These are phyloP conservation scores for Yarrowia galli DNA, from an alignment of 1,139 yeast genomes.

Conservation along the genomic window DNA sequence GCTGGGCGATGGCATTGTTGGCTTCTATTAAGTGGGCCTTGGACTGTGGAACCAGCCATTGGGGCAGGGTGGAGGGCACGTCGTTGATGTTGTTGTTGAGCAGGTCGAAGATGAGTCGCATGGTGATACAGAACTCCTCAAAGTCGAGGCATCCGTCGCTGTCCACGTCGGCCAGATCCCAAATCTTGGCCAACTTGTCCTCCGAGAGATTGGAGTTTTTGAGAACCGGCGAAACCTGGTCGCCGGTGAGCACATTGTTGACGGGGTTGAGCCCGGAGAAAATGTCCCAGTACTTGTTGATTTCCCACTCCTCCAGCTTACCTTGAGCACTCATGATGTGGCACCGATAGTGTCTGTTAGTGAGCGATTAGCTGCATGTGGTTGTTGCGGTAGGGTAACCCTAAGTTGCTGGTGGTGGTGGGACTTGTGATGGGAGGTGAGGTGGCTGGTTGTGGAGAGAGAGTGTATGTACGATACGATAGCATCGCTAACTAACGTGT, in stretches of 20 bases:
- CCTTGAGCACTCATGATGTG: conserved; percentile 39
- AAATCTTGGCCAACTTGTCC: conserved; percentile 75
- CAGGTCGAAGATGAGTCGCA: conserved; percentile 90
- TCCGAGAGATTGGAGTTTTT: conserved; percentile 87
- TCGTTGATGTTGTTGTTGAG: conserved; percentile 73
- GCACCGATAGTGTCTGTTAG: conserved; percentile 37
- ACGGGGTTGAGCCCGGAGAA: conserved; percentile 87
- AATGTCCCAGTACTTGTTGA: conserved; percentile 96
- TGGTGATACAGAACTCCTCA: conserved; percentile 96
- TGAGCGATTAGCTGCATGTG: conserved; percentile 35
- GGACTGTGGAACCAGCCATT: conserved; percentile 90
- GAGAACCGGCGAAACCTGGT: conserved; percentile 82
- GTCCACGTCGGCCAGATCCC: conserved; percentile 95
- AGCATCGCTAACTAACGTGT: background rate
- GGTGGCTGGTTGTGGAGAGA: conserved; percentile 2
- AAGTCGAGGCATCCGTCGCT: conserved; percentile 90
- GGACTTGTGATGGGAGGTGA: background rate
- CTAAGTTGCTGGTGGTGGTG: conserved; percentile 3
- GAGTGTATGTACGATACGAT: too few relatives aligned
- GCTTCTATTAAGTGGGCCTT: conserved; percentile 86
- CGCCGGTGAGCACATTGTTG: conserved; percentile 80
- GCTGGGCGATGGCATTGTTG: conserved; percentile 62
- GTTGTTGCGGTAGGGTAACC: conserved; percentile 30
- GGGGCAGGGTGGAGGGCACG: conserved; percentile 78
- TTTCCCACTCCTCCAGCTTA: conserved; percentile 90